A percentile compares a stretch with the other conserved stretches of the same genome.
These are phyloP conservation scores for Pseudomassariella vexata DNA, from an alignment of 2,329 filamentous ascomycete species.

Conservation along the genomic window DNA sequence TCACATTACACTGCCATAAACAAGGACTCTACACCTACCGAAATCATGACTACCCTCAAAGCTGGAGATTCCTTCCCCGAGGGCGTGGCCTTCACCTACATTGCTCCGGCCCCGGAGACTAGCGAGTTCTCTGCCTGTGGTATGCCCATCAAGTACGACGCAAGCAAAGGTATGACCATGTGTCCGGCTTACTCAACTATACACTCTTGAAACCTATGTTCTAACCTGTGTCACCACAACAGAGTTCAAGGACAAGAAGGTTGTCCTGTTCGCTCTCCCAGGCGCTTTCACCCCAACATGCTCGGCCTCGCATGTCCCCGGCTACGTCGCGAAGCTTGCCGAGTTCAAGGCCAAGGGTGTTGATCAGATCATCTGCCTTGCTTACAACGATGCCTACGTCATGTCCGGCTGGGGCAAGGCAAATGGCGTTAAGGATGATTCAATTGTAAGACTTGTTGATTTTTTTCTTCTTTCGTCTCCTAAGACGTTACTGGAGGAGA, in stretches of 20 bases:
- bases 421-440: slow-evolving; percentile 66
- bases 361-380: slow-evolving; percentile 72
- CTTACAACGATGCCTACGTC: slow-evolving; percentile 76
- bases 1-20: too few species aligned
- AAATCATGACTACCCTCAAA: slow-evolving; percentile 67
- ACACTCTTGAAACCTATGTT: background rate
- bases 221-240: slow-evolving; percentile 2
- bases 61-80: slow-evolving; percentile 79
- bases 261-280: slow-evolving; percentile 46
- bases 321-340: slow-evolving; percentile 65
- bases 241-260: slow-evolving; percentile 50
- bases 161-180: slow-evolving; percentile 57
- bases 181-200: too few species aligned
- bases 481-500: slow-evolving; percentile 4
- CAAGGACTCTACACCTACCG: too few species aligned
- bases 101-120: slow-evolving; percentile 67
- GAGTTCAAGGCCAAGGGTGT: slow-evolving; percentile 72
- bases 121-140: slow-evolving; percentile 70
- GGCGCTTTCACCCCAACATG: slow-evolving; percentile 82
- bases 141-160: slow-evolving; percentile 70
- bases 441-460: slow-evolving; percentile 46
- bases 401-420: slow-evolving; percentile 88
- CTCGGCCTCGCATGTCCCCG: slow-evolving; percentile 71
- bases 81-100: slow-evolving; percentile 77
- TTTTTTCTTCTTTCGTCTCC: slow-evolving; percentile 6